Evolutionary conservation across 768 basidiomycete genomes (phyloP).

Genomic region (Lactifluus volemus): DNA sequence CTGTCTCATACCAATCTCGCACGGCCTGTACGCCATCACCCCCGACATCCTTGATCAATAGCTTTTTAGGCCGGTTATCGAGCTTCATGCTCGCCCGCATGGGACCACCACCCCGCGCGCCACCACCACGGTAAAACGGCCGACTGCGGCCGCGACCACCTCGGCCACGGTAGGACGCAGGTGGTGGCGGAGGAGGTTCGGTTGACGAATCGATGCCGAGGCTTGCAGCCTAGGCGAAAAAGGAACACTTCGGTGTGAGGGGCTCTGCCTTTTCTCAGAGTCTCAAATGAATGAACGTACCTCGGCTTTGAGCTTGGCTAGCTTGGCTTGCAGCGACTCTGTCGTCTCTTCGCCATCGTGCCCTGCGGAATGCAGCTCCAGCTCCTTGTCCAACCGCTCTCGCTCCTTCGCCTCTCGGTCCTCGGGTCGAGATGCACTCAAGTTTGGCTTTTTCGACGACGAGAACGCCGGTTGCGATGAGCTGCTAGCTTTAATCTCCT

Average conservation of each 20-base stretch:
- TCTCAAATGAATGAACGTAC: conserved; percentile 31
- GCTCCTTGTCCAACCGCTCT: conserved; percentile 71
- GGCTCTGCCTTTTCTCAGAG: background rate
- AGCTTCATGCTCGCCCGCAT: conserved; percentile 75
- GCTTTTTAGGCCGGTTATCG: conserved; percentile 79
- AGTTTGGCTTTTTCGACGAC: conserved; percentile 22
- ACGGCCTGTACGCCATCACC: conserved; percentile 50
- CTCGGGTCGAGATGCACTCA: conserved; percentile 25
- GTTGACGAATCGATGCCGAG: conserved; percentile 47
- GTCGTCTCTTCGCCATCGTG: conserved; percentile 44
- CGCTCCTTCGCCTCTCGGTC: conserved; percentile 49
- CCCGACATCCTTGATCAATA: conserved; percentile 62
- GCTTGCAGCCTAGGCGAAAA: conserved; percentile 50
- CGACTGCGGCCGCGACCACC: conserved; percentile 53
- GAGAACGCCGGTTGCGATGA: conserved; percentile 25
- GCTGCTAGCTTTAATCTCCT: conserved; percentile 57
- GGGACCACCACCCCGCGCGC: conserved; percentile 56
- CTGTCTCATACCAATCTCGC: conserved; percentile 78
- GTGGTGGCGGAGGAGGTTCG: conserved; percentile 32
- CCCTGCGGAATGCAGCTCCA: conserved; percentile 54
- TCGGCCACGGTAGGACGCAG: conserved; percentile 45
- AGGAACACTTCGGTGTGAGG: background rate
- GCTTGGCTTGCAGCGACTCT: conserved; percentile 62
- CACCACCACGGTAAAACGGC: conserved; percentile 49
- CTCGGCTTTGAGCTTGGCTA: conserved; percentile 75